A percentile compares a stretch with the other conserved stretches of the same genome.
Conservation (phyloP, 1,284 basidiomycete genomes). For the Boletus albobrunnescens region DNA sequence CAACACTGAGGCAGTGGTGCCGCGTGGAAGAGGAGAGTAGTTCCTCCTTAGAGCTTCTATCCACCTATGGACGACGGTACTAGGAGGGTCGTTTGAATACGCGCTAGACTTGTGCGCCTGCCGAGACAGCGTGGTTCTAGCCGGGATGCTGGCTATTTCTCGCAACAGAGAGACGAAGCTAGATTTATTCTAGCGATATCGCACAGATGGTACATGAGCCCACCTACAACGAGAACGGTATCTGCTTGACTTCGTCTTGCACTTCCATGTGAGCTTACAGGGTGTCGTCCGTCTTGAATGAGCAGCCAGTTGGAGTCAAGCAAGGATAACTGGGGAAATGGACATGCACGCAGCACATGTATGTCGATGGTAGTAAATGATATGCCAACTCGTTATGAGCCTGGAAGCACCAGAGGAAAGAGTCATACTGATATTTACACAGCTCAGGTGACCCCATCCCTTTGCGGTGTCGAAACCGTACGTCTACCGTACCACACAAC, state of each 20-base stretch:
- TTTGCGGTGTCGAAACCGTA: too few species aligned
- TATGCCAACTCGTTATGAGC: too few species aligned
- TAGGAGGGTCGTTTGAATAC: constrained; percentile 33
- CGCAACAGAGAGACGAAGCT: constrained; percentile 47
- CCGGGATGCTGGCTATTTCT: constrained; percentile 38
- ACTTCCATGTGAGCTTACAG: constrained; percentile 35
- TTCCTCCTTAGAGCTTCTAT: constrained; percentile 37
- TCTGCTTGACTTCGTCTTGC: constrained; percentile 11
- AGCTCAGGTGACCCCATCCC: too few species aligned
- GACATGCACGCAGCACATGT: too few species aligned
- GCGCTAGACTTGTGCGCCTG: constrained; percentile 17
- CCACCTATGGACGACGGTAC: constrained; percentile 48
- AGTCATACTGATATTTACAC: too few species aligned
- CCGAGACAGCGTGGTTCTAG: constrained; percentile 23
- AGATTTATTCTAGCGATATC: constrained; percentile 11
- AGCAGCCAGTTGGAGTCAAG: too few species aligned
- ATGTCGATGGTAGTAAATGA: too few species aligned
- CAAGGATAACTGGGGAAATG: too few species aligned
- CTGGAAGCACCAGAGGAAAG: too few species aligned
- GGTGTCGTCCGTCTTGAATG: too few species aligned
- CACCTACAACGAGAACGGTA: constrained; percentile 46
- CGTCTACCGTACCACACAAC: too few species aligned
- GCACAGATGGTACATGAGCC: background rate
- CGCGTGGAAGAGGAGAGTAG: constrained; percentile 46
- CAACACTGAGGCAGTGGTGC: constrained; percentile 56